These are phyloP conservation scores for Takakia lepidozioides DNA, from an alignment of 225 moss, liverwort and hornwort species.

Conservation along the genomic window DNA sequence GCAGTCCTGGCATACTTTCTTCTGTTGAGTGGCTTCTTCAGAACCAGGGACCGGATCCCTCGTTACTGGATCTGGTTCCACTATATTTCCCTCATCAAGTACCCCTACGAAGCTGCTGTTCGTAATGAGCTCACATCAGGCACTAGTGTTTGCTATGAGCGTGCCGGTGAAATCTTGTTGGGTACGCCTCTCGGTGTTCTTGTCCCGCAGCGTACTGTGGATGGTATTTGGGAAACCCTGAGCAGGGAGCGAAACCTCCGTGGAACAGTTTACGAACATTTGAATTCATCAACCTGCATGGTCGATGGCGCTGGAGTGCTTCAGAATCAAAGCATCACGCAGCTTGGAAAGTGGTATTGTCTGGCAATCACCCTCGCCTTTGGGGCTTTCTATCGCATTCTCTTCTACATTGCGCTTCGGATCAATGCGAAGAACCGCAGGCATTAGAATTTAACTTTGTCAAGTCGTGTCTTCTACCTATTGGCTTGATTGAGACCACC, in stretches of 20 bases:
- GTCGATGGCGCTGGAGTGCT: slow-evolving; percentile 64
- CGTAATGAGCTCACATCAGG: slow-evolving; percentile 70
- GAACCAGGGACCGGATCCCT: slow-evolving; percentile 80
- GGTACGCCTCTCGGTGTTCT: slow-evolving; percentile 40
- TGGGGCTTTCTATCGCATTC: slow-evolving; percentile 57
- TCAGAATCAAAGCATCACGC: slow-evolving; percentile 47
- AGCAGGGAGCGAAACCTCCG: slow-evolving; percentile 21
- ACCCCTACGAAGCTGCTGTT: slow-evolving; percentile 56
- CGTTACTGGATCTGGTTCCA: slow-evolving; percentile 95
- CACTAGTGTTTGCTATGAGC: slow-evolving; percentile 54
- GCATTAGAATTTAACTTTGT: too few relatives aligned
- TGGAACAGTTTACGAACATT: slow-evolving; percentile 36
- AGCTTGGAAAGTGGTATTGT: slow-evolving; percentile 70
- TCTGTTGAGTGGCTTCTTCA: slow-evolving; percentile 85
- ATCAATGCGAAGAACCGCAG: slow-evolving; percentile 61
- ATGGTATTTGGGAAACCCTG: slow-evolving; percentile 37
- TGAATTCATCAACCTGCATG: slow-evolving; percentile 59
- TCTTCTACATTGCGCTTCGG: slow-evolving; percentile 74
- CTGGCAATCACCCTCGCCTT: slow-evolving; percentile 66
- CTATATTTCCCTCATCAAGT: slow-evolving; percentile 87
- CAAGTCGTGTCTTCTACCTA: too few relatives aligned
- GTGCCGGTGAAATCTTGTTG: slow-evolving; percentile 35
- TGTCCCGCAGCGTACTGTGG: slow-evolving; percentile 21
- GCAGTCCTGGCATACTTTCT: slow-evolving; percentile 84
- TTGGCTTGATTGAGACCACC: too few relatives aligned